Conservation (phyloP, 108 stramenopile genomes). For the Chaetoceros tenuissimus region DNA sequence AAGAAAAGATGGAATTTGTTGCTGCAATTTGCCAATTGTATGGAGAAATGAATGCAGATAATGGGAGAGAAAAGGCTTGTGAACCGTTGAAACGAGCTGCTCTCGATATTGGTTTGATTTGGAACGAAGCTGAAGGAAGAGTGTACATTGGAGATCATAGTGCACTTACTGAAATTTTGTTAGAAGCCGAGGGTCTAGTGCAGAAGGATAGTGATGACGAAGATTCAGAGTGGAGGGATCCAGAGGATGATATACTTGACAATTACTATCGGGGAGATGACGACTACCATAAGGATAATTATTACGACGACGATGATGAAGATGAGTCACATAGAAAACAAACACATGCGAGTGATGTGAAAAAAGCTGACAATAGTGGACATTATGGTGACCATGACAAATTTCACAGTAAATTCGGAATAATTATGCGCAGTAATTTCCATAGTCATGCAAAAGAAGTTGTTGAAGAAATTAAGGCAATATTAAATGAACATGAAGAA, state of each 20-base stretch:
- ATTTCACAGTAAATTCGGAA: not conserved
- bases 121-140: slow-evolving; percentile 9
- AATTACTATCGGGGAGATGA: slow-evolving; percentile 12
- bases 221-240: slow-evolving; percentile 1
- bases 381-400: not conserved
- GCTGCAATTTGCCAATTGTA: slow-evolving; percentile 54
- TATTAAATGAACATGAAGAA: slow-evolving; percentile 4
- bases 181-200: not conserved
- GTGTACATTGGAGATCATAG: not conserved
- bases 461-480: slow-evolving; percentile 4
- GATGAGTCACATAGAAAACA: slow-evolving; percentile 1
- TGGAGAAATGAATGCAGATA: slow-evolving; percentile 40
- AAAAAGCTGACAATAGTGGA: not conserved
- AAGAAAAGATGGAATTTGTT: slow-evolving; percentile 36
- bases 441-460: slow-evolving; percentile 8
- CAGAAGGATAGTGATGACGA: not conserved
- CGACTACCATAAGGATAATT: slow-evolving; percentile 11
- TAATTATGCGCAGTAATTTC: slow-evolving; percentile 7
- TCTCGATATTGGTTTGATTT: slow-evolving; percentile 41
- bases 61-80: slow-evolving; percentile 25
- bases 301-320: slow-evolving; percentile 12
- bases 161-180: not conserved
- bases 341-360: slow-evolving; percentile 5
- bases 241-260: slow-evolving; percentile 15
- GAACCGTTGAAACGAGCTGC: slow-evolving; percentile 48